phyloP scores from a whole-genome alignment of 805 yeast genomes.

The Zygosaccharomyces pseudorouxii region DNA sequence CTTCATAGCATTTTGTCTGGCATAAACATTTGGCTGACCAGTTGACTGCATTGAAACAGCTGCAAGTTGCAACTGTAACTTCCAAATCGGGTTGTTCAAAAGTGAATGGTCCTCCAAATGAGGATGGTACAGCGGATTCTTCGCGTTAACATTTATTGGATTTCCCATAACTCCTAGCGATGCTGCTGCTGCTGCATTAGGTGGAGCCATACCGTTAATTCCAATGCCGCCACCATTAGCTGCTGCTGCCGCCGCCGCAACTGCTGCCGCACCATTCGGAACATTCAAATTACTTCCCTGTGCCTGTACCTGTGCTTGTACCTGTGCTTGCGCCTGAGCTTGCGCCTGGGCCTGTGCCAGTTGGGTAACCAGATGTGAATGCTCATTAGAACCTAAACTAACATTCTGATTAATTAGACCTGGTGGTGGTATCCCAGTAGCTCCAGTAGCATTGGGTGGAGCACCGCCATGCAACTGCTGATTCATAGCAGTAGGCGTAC shows the following conservation, averaged over 20 bases:
- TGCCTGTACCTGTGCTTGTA: slow-evolving; percentile 5
- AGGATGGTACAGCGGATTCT: slow-evolving; percentile 35
- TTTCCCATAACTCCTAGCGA: slow-evolving; percentile 4
- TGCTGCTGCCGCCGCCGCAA: slow-evolving; percentile 7
- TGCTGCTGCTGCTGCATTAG: slow-evolving; percentile 5
- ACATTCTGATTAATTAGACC: slow-evolving; percentile 18
- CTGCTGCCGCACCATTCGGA: slow-evolving; percentile 6
- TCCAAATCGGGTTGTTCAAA: slow-evolving; percentile 35
- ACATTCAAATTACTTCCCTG: slow-evolving; percentile 6
- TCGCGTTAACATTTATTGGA: slow-evolving; percentile 20
- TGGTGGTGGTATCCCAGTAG: slow-evolving; percentile 24
- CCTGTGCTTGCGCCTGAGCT: slow-evolving; percentile 11
- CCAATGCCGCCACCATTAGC: slow-evolving; percentile 8
- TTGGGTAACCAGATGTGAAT: slow-evolving; percentile 24
- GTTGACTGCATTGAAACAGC: slow-evolving; percentile 32
- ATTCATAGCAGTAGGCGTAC: slow-evolving; percentile 13
- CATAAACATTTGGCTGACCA: slow-evolving; percentile 37
- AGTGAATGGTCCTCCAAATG: slow-evolving; percentile 33
- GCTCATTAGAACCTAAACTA: slow-evolving; percentile 23
- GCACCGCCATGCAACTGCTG: slow-evolving; percentile 14
- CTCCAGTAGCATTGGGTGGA: slow-evolving; percentile 12
- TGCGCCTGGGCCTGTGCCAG: slow-evolving; percentile 9
- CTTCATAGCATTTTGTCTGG: slow-evolving; percentile 37
- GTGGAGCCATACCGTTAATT: slow-evolving; percentile 6
- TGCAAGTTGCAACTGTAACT: slow-evolving; percentile 34